Evolutionary conservation across 2,329 filamentous ascomycete species (phyloP).

Genomic region (Ascochyta fabae): DNA sequence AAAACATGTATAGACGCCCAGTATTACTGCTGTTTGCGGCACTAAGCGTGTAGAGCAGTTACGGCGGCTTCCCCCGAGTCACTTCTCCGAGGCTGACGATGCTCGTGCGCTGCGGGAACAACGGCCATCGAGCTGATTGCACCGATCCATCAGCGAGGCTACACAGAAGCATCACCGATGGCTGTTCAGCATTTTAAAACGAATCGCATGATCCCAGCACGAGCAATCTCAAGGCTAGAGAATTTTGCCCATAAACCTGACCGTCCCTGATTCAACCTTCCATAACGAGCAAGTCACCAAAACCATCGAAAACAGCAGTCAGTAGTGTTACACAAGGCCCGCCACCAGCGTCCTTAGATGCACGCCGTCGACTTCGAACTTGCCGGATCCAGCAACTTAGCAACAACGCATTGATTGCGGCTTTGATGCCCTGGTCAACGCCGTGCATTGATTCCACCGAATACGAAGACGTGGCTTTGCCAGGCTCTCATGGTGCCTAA

Average conservation of each 20-base stretch:
- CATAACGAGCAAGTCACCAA: constrained; percentile 3
- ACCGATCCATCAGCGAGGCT: constrained; percentile 16
- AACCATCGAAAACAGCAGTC: constrained; percentile 1
- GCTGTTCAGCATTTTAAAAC: not conserved
- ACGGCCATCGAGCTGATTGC: not conserved
- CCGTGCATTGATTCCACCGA: constrained; percentile 9
- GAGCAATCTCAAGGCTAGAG: not conserved
- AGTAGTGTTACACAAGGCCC: constrained; percentile 18
- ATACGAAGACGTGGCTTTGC: constrained; percentile 1
- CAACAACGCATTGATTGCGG: constrained; percentile 1
- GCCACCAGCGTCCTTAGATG: constrained; percentile 12
- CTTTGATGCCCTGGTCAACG: constrained; percentile 3
- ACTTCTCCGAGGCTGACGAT: not conserved
- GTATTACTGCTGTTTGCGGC: not conserved
- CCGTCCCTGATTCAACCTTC: not conserved
- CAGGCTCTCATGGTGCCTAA: not conserved
- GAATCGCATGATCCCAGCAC: not conserved
- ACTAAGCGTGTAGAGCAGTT: not conserved
- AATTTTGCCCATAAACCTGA: not conserved
- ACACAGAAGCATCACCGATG: constrained; percentile 15
- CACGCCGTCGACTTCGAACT: constrained; percentile 12
- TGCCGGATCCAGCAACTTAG: constrained; percentile 12
- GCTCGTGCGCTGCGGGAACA: constrained; percentile 13
- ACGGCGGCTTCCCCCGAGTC: not conserved
- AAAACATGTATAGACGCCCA: not conserved